Base-by-base conservation (phyloP, 345 rosid genomes). In the Euphorbia tirucalli region DNA sequence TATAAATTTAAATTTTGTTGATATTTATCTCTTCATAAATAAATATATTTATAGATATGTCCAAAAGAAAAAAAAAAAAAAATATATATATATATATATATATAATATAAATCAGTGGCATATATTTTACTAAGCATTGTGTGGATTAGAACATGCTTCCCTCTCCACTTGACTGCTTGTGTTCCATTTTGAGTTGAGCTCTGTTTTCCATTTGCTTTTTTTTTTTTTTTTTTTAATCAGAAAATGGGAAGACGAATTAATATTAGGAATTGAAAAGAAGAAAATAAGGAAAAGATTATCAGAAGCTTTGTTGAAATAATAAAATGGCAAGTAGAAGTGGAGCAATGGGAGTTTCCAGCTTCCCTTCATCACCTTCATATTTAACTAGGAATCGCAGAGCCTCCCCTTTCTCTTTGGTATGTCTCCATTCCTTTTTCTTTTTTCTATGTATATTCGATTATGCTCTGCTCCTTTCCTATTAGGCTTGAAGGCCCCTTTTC, bases 101-200 rank as follows among this genome's bases (percentile, higher is more conserved):
- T n/a, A n/a, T n/a, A n/a, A n/a, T n/a, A n/a, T n/a, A 56, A 80
- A 80, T 57, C 84, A 85, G 87, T 83, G 90, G 87, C 84, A 76
- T 73, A 61, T 70, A 79, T 75, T 83, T 61, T 55, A 55, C 74
- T 30, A 22, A 82, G 35, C 65, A 63, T 65, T 74, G 54, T 82
- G 86, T 83, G 90, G 93, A 85, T 80, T 62, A 83, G 84, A 78
- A 69, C 1, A 41, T 55, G 11, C 52, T 31, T 75, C 48, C 32
- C 49, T 54, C 68, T 46, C 35, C 21, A 24, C 50, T 32, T 9
- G 30, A 48, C 43, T 61, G 37, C 67, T 59, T 25, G 48, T 39
- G 35, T 59, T 72, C 74, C 31, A 43, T 41, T 46, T 21, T 18
- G 43, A 66, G 58, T 52, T n/a, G 28, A 35, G 13, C 72, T 50